A percentile compares a stretch with the other conserved stretches of the same genome.
Conservation (phyloP, 179 eudicot genomes). For the Spinacia oleracea region DNA sequence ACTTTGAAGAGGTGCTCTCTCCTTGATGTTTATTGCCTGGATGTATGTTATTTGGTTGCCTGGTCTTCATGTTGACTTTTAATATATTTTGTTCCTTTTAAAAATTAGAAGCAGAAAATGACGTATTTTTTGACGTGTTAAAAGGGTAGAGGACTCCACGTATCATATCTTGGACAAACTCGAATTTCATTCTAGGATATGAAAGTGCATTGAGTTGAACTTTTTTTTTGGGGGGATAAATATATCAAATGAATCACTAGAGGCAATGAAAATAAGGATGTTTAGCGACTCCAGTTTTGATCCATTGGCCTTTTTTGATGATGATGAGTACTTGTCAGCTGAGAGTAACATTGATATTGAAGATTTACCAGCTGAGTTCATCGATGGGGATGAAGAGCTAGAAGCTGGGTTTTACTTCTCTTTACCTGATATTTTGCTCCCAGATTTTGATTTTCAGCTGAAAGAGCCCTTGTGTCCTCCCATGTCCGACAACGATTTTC, state of each 20-base stretch:
- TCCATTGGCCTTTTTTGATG: background rate
- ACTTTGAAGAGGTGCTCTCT: background rate
- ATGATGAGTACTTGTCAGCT: conserved; percentile 25
- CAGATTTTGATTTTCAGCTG: conserved; percentile 21
- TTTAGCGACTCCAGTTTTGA: background rate
- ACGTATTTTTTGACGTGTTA: conserved; percentile 1
- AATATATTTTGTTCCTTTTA: background rate
- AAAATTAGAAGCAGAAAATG: background rate
- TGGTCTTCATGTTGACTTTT: conserved; percentile 18
- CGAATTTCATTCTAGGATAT: background rate
- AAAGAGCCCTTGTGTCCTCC: conserved; percentile 24
- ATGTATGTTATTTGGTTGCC: conserved; percentile 13
- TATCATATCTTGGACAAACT: background rate
- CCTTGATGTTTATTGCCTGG: background rate
- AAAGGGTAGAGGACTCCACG: conserved; percentile 15
- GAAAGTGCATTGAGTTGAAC: background rate
- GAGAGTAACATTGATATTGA: conserved; percentile 17
- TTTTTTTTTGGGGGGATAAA: background rate
- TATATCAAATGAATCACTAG: background rate
- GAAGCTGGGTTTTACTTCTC: conserved; percentile 23
- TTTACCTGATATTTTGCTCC: conserved; percentile 26
- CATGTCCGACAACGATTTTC: conserved; percentile 25
- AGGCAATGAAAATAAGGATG: conserved; percentile 1
- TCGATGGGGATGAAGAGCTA: conserved; percentile 20
- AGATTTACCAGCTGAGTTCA: conserved; percentile 11